Conservation (phyloP, 108 stramenopile genomes). For the Cyclotella sp. region DNA sequence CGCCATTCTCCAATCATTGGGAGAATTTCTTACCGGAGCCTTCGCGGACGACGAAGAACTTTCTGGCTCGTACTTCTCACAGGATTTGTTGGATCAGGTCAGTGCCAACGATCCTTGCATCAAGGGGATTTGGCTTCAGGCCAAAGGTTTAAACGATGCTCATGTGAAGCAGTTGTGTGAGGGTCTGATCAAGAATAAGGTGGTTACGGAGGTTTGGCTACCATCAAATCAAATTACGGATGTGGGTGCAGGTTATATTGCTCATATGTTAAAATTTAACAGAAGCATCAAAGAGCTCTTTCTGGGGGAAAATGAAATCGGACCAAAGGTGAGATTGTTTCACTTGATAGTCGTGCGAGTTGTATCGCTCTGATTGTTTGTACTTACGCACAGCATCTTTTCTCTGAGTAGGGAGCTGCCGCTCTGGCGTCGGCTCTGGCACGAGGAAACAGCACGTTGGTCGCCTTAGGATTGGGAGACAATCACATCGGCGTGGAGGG, state of each 20-base stretch:
- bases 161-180: conserved; percentile 44
- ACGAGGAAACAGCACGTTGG: conserved; percentile 38
- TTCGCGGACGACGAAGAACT: conserved; percentile 51
- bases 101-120: conserved; percentile 28
- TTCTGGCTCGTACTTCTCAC: conserved; percentile 35
- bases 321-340: conserved; percentile 23
- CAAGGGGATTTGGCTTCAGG: conserved; percentile 43
- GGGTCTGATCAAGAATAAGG: conserved; percentile 37
- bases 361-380: neutral
- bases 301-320: conserved; percentile 49
- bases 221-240: conserved; percentile 45
- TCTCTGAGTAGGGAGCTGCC: conserved; percentile 30
- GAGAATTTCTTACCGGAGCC: conserved; percentile 41
- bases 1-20: conserved; percentile 23
- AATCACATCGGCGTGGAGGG: conserved; percentile 51
- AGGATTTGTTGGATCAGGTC: conserved; percentile 44
- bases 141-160: conserved; percentile 42
- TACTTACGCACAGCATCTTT: neutral
- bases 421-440: conserved; percentile 39
- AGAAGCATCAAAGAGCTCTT: conserved; percentile 43
- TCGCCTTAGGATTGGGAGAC: conserved; percentile 43
- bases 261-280: conserved; percentile 50
- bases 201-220: conserved; percentile 51
- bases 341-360: neutral
- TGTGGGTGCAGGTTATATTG: conserved; percentile 43